Conservation (phyloP, 1,284 basidiomycete species). For the Exsudoporus floridanus region DNA sequence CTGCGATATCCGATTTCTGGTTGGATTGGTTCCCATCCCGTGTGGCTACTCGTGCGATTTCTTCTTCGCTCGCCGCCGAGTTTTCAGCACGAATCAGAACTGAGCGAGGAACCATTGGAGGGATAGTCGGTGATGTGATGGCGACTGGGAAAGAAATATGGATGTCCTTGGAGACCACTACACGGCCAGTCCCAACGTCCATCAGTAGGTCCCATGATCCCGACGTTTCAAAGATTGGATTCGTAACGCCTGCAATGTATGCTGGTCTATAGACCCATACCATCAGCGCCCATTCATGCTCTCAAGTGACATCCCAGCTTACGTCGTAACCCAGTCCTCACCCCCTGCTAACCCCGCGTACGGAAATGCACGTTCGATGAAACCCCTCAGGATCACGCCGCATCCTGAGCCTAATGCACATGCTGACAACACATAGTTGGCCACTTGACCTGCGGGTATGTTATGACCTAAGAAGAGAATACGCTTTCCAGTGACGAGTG, state of each 20-base stretch:
- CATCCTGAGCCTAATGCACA: conserved; percentile 91
- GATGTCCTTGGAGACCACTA: conserved; percentile 86
- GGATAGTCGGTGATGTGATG: conserved; percentile 40
- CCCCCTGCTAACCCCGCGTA: conserved; percentile 89
- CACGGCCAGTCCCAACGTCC: conserved; percentile 83
- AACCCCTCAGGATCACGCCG: conserved; percentile 79
- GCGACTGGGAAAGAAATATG: conserved; percentile 55
- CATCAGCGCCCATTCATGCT: conserved; percentile 6
- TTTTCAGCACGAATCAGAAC: conserved; percentile 64
- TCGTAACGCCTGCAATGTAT: conserved; percentile 95
- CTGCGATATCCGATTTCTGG: conserved; percentile 50
- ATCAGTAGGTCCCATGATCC: conserved; percentile 91
- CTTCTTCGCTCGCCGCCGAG: conserved; percentile 61
- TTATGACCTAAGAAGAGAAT: conserved; percentile 92
- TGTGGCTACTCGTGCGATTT: conserved; percentile 46
- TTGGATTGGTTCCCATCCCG: conserved; percentile 38
- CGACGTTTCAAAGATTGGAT: conserved; percentile 90
- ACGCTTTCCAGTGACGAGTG: conserved; percentile 88
- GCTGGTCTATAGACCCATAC: conserved; percentile 56
- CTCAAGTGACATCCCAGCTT: conserved; percentile 34
- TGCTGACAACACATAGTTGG: conserved; percentile 88
- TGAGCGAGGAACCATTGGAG: conserved; percentile 49
- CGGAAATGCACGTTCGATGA: conserved; percentile 88
- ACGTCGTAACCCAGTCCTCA: conserved; percentile 89
- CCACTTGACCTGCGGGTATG: conserved; percentile 83